phyloP scores from a whole-genome alignment of 2,329 filamentous ascomycete species.

The Clonostachys solani region DNA sequence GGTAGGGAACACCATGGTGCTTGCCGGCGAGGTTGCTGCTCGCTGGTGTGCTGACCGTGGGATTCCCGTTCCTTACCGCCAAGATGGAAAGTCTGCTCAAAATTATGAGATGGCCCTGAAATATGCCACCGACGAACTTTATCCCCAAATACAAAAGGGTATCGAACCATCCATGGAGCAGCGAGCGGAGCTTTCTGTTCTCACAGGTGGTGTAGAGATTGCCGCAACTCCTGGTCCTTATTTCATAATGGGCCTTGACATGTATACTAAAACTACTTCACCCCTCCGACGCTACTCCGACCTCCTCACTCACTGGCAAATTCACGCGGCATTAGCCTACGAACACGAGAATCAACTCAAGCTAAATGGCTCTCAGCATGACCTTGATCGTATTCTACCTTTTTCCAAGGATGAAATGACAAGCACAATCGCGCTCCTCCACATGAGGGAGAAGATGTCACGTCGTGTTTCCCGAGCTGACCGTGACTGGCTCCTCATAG shows the following conservation, averaged over 20 bases:
- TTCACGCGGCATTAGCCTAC: slow-evolving; percentile 51
- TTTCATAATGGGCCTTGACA: slow-evolving; percentile 52
- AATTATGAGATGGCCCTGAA: slow-evolving; percentile 28
- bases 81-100: slow-evolving; percentile 34
- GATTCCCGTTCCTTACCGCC: slow-evolving; percentile 57
- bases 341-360: slow-evolving; percentile 26
- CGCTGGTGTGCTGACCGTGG: slow-evolving; percentile 53
- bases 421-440: slow-evolving; percentile 42
- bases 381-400: slow-evolving; percentile 34
- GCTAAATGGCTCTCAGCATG: slow-evolving; percentile 16
- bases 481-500: slow-evolving; percentile 53
- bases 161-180: slow-evolving; percentile 25
- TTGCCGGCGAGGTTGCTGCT: slow-evolving; percentile 58
- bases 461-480: slow-evolving; percentile 36
- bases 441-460: slow-evolving; percentile 47
- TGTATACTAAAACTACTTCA: slow-evolving; percentile 61
- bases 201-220: slow-evolving; percentile 45
- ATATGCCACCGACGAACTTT: slow-evolving; percentile 25
- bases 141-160: slow-evolving; percentile 20
- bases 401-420: slow-evolving; percentile 36
- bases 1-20: slow-evolving; percentile 46
- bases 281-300: slow-evolving; percentile 63
- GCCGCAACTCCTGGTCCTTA: slow-evolving; percentile 49
- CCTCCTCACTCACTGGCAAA: slow-evolving; percentile 62
- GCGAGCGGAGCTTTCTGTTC: slow-evolving; percentile 15